Evolutionary conservation across 2,329 filamentous ascomycete genomes (phyloP), one percentile per base, ranked within the genome.

Genomic region (Exserohilum rostratum): DNA sequence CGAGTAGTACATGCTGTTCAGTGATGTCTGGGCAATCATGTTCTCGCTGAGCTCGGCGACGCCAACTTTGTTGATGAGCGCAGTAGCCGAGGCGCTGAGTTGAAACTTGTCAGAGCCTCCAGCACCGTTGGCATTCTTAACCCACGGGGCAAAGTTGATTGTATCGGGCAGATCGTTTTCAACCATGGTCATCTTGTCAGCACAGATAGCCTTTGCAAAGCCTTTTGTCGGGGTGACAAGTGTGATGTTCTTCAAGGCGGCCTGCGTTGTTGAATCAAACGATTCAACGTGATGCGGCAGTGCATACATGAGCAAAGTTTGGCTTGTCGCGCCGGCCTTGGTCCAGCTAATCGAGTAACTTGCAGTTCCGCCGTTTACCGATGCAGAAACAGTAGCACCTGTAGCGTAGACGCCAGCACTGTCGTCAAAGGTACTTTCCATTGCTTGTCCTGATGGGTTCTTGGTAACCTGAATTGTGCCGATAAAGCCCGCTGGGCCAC

Each of bases 1-100:
- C 67, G 90, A 90, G 74, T 89, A 98, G 76, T 99, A 99, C 89
- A 97, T 96, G 46, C 93, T 97, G 73, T 95, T 85, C 22, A 93
- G 79, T 64, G 95, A 85, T 3, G 88, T 87, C 71, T 96, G 90
- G 0, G 78, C 75, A 25, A 80, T 75, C 72, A 97, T 90, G 71
- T 96, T 83, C 74, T 96, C 87, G 2, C 84, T 83, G 0, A 96
- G 79, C 74, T 99, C 95, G 15, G 81, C 80, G 11, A 82, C 79
- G 0, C 90, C 90, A 7, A 87, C 80, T 6, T 82, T 79, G 40
- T 80, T 79, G 50, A 96, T 88, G 1, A 79, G 77, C 3, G 80
- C 71, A 63, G 87, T 85, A 0, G 86, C 85, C 9, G 78, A 76
- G 3, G 70, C 46, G 1, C 79, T 79, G 5, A 87, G 66, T 12